Evolutionary conservation across 495 filamentous ascomycete genomes (phyloP), one percentile per base, ranked within the genome.

Genomic region (Geopyxis carbonaria): DNA sequence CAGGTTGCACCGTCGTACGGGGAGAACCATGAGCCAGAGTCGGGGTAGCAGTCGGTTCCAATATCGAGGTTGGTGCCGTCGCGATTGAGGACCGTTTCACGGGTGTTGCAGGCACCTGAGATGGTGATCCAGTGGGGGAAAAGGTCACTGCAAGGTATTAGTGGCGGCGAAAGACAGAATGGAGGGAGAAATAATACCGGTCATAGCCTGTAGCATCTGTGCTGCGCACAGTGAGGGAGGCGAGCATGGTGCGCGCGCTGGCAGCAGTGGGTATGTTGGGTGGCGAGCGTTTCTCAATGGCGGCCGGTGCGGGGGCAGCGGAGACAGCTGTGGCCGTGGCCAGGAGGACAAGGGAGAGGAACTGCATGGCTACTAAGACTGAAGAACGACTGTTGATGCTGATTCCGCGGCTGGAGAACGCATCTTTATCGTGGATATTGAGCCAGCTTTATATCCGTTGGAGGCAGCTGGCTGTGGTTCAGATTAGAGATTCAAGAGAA

Each of bases 101-200:
- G 72, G 10, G 41, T 53, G 27, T 77, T 66, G 62, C 76, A 80
- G 4, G 54, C 60, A 0, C 77, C 76, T 34, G 46, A 59, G 51
- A 72, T 68, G 13, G 67, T 74, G 38, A 64, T 69, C 78, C 78
- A 82, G 47, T 69, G 66, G 3, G 74, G 75, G 59, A 83, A 83
- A 15, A 73, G 56, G 43, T 41, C 13, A 28, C 7, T 36, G 36
- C 14, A 30, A 18, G 4, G 33, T 31, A 13, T 39, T 3, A 39
- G 24, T 39, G 7, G 21, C 8, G 13, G 36, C 8, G 13, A 10
- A n/a, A 15, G 2, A 28, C n/a, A n/a, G 16, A 18, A 41, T 8
- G 2, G 25, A 41, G 7, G 25, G n/a, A 23, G 24, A 15, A 22
- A 11, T 13, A 8, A 41, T 14, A 41, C 38, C 38, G 73, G 24